Evolutionary conservation across 768 basidiomycete genomes (phyloP), one percentile per base, ranked within the genome.

Genomic region (Pleurotus salmoneostramineus): DNA sequence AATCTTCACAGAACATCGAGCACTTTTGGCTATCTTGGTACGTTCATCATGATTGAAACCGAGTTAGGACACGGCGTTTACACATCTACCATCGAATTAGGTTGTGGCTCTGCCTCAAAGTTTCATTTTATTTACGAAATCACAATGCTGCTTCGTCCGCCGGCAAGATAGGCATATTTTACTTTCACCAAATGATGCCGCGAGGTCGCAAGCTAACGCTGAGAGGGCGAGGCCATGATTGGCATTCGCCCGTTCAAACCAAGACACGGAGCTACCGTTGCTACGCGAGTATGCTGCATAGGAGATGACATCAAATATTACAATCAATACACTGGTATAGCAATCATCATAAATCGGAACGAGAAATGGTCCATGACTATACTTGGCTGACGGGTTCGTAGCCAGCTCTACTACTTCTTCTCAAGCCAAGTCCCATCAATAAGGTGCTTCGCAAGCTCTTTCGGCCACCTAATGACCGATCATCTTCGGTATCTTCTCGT

Each of bases 371-470:
- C 50, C 8, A 14, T 47, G 21, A 27, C 44, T 68, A 84, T 55
- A 74, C 84, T 72, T 86, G 84, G 65, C 77, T 85, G 61, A 89
- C 79, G 62, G 86, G 87, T 65, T 86, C 84, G 66, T 89, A 89
- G 56, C 83, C 85, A 37, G 71, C 75, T 47, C 79, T 69, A 64
- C 81, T 80, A 61, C 82, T 78, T 44, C 79, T 71, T 17, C 83
- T 78, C 50, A 84, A 68, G 40, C 79, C 77, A 58, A 83, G 67
- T 40, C 81, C 79, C 78, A 84, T 85, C 57, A 86, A 76, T 60
- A 87, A 60, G 6, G 80, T 77, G 69, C 80, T 80, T 62, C 81
- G 67, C 42, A 65, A 65, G n/a, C 70, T 63, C 43, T 68, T 73
- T 70, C 64, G 66, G 59, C 55, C 70, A 64, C 45, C 66, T 46